Evolutionary conservation across 352 stramenopile genomes (phyloP).

Genomic region (Globisporangium solare): DNA sequence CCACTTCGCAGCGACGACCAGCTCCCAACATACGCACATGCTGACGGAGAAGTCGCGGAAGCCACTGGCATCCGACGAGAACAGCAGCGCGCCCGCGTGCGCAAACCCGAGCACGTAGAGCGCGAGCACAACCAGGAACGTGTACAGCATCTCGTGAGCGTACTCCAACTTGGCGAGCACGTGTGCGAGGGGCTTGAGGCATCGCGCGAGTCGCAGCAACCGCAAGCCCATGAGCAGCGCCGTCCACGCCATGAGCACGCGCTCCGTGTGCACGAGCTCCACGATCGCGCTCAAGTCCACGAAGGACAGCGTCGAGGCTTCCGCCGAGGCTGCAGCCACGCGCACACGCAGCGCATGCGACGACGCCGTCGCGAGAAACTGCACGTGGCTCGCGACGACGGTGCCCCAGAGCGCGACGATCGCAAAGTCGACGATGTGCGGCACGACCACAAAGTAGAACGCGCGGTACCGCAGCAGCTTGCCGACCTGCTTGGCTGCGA

Average conservation of each 20-base stretch:
- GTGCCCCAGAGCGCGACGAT: constrained; percentile 40
- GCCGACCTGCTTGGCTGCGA: constrained; percentile 34
- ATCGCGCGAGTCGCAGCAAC: constrained; percentile 37
- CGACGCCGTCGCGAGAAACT: constrained; percentile 24
- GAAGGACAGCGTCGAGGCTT: constrained; percentile 17
- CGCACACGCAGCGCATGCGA: constrained; percentile 35
- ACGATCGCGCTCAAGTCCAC: constrained; percentile 28
- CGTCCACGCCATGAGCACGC: constrained; percentile 28
- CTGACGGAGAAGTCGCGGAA: constrained; percentile 37
- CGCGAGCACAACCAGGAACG: constrained; percentile 31
- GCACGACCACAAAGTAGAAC: constrained; percentile 57
- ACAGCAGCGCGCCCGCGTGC: constrained; percentile 40
- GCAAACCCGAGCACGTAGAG: constrained; percentile 45
- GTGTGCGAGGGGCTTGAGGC: constrained; percentile 36
- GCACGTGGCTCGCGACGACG: constrained; percentile 28
- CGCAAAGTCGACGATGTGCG: constrained; percentile 47
- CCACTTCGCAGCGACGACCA: neutral
- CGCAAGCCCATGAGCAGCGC: constrained; percentile 61
- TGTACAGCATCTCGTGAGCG: constrained; percentile 33
- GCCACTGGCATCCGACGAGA: constrained; percentile 18
- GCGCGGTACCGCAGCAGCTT: constrained; percentile 53
- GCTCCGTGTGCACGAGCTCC: constrained; percentile 30
- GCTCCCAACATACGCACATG: constrained; percentile 34
- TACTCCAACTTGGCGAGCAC: constrained; percentile 40
- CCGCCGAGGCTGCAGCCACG: constrained; percentile 17